Evolutionary conservation across 139 green algal genomes (phyloP), one percentile per base, ranked within the genome.

Genomic region (Zygnema cylindricum): DNA sequence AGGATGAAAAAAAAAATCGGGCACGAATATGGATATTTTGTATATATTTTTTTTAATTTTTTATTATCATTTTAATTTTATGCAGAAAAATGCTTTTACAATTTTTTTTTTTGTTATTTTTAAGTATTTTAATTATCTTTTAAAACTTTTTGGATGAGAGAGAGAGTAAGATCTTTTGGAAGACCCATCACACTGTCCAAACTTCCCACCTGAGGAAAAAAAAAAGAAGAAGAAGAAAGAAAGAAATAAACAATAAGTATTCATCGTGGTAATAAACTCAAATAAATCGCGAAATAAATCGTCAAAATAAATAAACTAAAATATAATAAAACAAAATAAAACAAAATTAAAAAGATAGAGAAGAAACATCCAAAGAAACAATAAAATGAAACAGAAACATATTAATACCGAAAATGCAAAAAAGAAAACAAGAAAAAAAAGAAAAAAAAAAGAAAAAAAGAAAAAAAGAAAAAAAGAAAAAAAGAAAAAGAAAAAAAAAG

Each of bases 171-270:
- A 2, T 79, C 77, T 88, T 96, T 96, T 23, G 82, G 38, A 69
- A 97, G 91, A 0, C 95, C 95, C 94, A 97, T 96, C 30, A 97
- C 94, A 1, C 78, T 88, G 84, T 96, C 95, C 63, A 94, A 79
- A 35, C 75, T 94, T 32, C 95, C 95, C 0, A 95, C 92, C 69
- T 97, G 85, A 89, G 16, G n/a, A 76, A 36, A 69, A 41, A 36
- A 73, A 11, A 43, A 25, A 36, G 76, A 16, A 83, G 63, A 25
- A 2, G 22, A 16, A 40, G 38, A 83, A 78, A 21, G 7, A n/a
- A 21, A 76, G 22, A 2, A 76, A 40, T 7, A 40, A 40, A 76
- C 22, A n/a, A n/a, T n/a, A n/a, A n/a, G n/a, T n/a, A n/a, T n/a
- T n/a, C n/a, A n/a, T n/a, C n/a, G n/a, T n/a, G n/a, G n/a, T n/a